A percentile compares a stretch with the other conserved stretches of the same genome.
Evolutionary conservation across 2,329 filamentous ascomycete genomes (phyloP).

Genomic region (Ceratocystis variospora): DNA sequence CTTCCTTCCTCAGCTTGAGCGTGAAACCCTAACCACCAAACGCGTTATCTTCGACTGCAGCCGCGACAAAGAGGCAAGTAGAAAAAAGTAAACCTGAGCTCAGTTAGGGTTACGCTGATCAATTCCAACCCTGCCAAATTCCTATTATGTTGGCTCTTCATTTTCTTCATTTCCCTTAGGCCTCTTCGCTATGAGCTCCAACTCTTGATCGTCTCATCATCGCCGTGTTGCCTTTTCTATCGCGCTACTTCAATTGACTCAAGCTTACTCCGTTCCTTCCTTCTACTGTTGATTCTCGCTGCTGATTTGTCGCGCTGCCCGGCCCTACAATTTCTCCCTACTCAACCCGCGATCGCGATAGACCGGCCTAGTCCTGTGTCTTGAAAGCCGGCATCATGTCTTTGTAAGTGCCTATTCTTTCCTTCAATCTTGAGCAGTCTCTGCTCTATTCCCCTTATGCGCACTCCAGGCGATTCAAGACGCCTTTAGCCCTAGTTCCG

Average conservation of each 20-base stretch:
- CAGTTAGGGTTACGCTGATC: neutral
- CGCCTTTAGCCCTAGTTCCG: neutral
- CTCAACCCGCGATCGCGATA: slow-evolving; percentile 9
- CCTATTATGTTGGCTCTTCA: neutral
- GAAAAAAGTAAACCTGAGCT: neutral
- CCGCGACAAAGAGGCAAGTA: neutral
- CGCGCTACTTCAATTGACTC: neutral
- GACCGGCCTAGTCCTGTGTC: neutral
- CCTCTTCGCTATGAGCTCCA: too few species aligned
- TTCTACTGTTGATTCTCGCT: neutral
- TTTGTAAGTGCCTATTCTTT: slow-evolving; percentile 10
- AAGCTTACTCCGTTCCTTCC: neutral
- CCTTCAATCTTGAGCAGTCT: neutral
- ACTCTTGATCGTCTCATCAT: neutral
- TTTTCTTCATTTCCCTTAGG: neutral
- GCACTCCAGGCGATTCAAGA: neutral
- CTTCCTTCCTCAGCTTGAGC: slow-evolving; percentile 13
- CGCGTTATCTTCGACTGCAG: neutral
- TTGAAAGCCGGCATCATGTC: slow-evolving; percentile 9
- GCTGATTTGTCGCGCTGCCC: neutral
- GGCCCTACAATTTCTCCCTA: neutral
- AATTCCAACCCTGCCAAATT: neutral
- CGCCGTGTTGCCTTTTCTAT: neutral
- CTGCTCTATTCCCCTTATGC: neutral
- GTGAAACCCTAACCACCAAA: neutral